Base-by-base conservation (phyloP, 2,329 filamentous ascomycete genomes). In the Alternaria sp. region DNA sequence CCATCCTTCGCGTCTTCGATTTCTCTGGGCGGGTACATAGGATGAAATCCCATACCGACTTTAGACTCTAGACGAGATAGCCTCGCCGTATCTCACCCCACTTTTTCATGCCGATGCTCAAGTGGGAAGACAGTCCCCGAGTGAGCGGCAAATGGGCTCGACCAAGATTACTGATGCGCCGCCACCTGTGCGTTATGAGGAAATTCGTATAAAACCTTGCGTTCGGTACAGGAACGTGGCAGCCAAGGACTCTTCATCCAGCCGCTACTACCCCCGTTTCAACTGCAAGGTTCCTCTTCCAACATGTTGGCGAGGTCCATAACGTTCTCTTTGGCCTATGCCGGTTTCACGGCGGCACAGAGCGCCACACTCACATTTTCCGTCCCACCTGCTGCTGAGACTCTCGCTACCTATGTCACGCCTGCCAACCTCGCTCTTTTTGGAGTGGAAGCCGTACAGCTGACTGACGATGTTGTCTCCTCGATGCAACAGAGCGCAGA, bases 311-410 rank as follows among this genome's bases (percentile, higher is more conserved):
- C 61, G 8, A 65, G 47, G 26, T 64, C 60, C 4, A 46, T 72
- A 26, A 25, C 62, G 58, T 49, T 69, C 54, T 66, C 55, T 26
- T 40, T 71, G 21, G 56, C 67, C 43, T 68, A 50, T 56, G 66
- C 63, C 23, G 66, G 67, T 50, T 36, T 75, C 3, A 55, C 55
- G 19, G 51, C 30, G 6, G 72, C 71, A 51, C 71, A 72, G 55
- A 62, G 49, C 51, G 57, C 67, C 47, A 69, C 72, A n/a, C 51
- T 65, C 26, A 63, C 66, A 32, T 58, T 66, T 19, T 66, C 67
- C 10, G 46, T 75, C 25, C 64, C 69, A 25, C 73, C 75, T 40
- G 75, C 74, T 43, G 72, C 71, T 1, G 71, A 73, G 32, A 73
- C 69, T 4, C 64, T 75, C 30, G 59, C 67, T 53, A 32, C 60